Evolutionary conservation across 306 rosid species (phyloP).

Genomic region (Citrullus amarus): DNA sequence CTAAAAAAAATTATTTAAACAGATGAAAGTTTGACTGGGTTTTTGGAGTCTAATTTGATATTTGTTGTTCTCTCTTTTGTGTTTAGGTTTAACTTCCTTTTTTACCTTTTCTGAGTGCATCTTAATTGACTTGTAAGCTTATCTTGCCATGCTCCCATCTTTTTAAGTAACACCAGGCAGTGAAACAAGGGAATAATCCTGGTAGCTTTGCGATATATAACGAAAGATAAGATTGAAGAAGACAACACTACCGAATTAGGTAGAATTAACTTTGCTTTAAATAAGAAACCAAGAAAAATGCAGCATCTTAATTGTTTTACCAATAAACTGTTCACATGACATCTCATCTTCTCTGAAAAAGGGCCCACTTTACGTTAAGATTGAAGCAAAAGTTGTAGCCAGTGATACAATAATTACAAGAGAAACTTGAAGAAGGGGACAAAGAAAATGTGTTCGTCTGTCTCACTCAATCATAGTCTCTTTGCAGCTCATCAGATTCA

Average conservation of each 20-base stretch:
- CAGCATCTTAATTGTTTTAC: background rate
- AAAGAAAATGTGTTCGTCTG: background rate
- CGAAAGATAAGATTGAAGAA: background rate
- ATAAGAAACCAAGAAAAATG: background rate
- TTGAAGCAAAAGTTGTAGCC: background rate
- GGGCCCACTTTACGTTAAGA: background rate
- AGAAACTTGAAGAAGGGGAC: background rate
- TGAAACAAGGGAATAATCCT: background rate
- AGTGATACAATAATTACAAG: background rate
- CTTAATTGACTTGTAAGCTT: background rate
- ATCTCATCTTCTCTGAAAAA: background rate
- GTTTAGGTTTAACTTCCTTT: too few relatives aligned
- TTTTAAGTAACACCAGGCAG: background rate
- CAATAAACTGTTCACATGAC: background rate
- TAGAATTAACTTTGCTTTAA: background rate
- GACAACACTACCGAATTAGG: background rate
- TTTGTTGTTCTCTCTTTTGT: too few relatives aligned
- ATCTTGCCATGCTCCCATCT: background rate
- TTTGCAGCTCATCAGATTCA: background rate
- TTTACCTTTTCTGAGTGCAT: background rate
- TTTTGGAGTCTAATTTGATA: too few relatives aligned
- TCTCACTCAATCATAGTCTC: background rate
- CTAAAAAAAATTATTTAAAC: too few relatives aligned
- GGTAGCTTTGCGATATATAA: background rate
- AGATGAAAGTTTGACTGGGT: too few relatives aligned